These are phyloP conservation scores for Eucalyptus curtisii DNA, from an alignment of 345 rosid genomes.

Conservation along the genomic window DNA sequence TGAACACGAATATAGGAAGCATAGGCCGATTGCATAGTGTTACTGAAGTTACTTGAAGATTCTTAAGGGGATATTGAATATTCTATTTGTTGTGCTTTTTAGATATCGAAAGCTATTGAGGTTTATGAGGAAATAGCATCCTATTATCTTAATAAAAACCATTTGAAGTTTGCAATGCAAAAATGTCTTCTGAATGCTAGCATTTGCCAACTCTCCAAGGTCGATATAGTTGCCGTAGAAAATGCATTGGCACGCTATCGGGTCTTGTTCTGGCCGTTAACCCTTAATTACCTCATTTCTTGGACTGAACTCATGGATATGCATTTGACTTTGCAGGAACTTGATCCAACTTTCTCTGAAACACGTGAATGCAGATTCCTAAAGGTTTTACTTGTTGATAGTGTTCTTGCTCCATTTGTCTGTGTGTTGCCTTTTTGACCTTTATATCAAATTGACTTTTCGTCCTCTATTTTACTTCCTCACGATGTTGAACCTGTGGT, in stretches of 20 bases:
- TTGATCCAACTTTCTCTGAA: slow-evolving; percentile 92
- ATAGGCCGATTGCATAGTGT: not conserved
- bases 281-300: not conserved
- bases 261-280: slow-evolving; percentile 27
- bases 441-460: too few relatives aligned
- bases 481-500: not conserved
- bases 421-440: too few relatives aligned
- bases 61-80: not conserved
- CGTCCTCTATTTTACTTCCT: not conserved
- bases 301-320: not conserved
- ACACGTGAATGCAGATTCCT: slow-evolving; percentile 69
- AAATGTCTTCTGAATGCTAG: slow-evolving; percentile 38
- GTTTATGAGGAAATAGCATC: slow-evolving; percentile 69
- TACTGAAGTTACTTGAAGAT: not conserved
- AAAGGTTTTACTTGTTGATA: slow-evolving; percentile 13
- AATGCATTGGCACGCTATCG: slow-evolving; percentile 85
- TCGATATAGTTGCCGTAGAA: slow-evolving; percentile 70
- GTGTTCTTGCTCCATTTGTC: not conserved
- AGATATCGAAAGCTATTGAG: slow-evolving; percentile 81
- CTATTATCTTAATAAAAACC: too few relatives aligned
- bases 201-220: slow-evolving; percentile 86
- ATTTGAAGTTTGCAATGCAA: too few relatives aligned
- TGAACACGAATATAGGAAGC: not conserved
- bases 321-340: slow-evolving; percentile 41
- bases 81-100: slow-evolving; percentile 7